Conservation (phyloP, 805 yeast species). For the Wickerhamomyces pijperi region DNA sequence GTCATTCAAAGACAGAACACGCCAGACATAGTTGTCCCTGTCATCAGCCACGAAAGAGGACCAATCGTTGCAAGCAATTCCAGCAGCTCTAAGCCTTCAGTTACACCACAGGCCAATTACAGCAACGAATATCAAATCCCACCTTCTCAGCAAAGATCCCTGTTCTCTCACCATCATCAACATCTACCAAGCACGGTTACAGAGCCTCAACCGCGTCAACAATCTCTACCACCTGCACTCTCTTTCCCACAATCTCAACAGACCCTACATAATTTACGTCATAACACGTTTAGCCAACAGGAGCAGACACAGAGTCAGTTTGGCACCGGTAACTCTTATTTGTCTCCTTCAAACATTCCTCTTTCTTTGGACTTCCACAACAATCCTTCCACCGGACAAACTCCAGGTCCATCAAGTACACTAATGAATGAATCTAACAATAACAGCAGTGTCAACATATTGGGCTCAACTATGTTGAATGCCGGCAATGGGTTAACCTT, state of each 20-base stretch:
- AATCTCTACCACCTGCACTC: neutral
- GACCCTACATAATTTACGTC: neutral
- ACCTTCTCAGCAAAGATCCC: neutral
- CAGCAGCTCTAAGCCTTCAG: neutral
- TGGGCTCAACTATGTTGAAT: too few species aligned
- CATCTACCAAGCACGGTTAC: neutral
- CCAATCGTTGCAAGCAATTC: neutral
- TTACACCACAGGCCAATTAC: too few species aligned
- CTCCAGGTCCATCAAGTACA: too few species aligned
- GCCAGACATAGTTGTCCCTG: neutral
- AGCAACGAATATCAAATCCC: neutral
- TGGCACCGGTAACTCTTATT: neutral
- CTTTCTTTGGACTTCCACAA: conserved; percentile 19
- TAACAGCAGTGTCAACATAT: too few species aligned
- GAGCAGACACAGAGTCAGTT: neutral
- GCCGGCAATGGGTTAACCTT: too few species aligned
- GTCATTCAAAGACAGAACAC: conserved; percentile 10
- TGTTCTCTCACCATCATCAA: neutral
- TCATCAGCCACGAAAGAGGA: conserved; percentile 8
- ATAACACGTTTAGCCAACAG: too few species aligned
- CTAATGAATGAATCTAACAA: too few species aligned
- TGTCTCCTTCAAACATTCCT: conserved; percentile 13
- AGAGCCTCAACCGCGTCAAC: neutral
- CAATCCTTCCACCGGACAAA: too few species aligned
- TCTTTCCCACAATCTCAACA: neutral